Evolutionary conservation across 257 asterid species (phyloP).

Genomic region (Paraleonurus japonicus): DNA sequence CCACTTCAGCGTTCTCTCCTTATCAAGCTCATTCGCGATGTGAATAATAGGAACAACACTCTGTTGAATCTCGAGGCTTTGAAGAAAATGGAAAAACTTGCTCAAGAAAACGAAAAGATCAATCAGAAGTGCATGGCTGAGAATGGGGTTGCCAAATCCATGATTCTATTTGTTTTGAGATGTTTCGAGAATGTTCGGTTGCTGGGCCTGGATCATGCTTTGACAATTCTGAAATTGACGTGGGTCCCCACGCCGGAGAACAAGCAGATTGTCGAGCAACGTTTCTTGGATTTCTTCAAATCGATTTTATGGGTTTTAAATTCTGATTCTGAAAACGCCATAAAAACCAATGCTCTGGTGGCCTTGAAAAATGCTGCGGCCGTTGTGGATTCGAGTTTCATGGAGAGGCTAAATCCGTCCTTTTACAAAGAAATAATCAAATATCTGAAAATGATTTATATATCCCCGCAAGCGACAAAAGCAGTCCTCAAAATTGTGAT

Average conservation of each 20-base stretch:
- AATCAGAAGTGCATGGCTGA: slow-evolving; percentile 60
- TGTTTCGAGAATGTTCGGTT: slow-evolving; percentile 32
- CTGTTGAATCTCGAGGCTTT: slow-evolving; percentile 28
- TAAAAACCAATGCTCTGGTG: slow-evolving; percentile 42
- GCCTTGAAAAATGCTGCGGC: slow-evolving; percentile 38
- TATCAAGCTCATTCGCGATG: slow-evolving; percentile 50
- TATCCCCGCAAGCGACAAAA: slow-evolving; percentile 35
- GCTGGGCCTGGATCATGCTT: slow-evolving; percentile 47
- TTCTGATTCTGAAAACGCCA: neutral
- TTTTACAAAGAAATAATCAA: slow-evolving; percentile 38
- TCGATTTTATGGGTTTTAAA: slow-evolving; percentile 51
- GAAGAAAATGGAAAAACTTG: slow-evolving; percentile 48
- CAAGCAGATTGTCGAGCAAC: slow-evolving; percentile 39
- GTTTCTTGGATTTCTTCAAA: slow-evolving; percentile 33
- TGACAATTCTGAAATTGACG: slow-evolving; percentile 46
- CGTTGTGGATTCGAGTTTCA: slow-evolving; percentile 20
- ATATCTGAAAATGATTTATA: slow-evolving; percentile 11
- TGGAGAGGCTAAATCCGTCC: slow-evolving; percentile 32
- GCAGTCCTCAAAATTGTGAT: slow-evolving; percentile 50
- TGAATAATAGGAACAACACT: slow-evolving; percentile 1
- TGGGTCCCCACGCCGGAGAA: slow-evolving; percentile 53
- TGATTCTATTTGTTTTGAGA: slow-evolving; percentile 41
- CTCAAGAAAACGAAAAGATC: slow-evolving; percentile 38
- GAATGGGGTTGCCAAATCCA: slow-evolving; percentile 49
- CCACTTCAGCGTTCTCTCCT: slow-evolving; percentile 45